Evolutionary conservation across 495 filamentous ascomycete genomes (phyloP).

Genomic region (Penicillium desertorum): DNA sequence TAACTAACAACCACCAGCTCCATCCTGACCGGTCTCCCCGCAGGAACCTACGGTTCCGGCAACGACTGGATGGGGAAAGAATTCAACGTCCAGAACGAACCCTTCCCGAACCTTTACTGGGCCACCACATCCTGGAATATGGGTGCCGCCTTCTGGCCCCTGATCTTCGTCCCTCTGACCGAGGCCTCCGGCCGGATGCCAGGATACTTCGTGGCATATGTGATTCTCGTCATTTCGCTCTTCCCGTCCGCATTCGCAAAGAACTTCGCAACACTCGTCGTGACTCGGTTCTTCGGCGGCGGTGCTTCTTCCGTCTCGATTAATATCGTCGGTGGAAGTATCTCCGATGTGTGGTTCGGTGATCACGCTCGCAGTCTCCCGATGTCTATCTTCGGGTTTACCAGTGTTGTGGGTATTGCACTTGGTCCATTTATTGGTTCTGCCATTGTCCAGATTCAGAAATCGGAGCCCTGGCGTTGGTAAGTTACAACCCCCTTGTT

Average conservation of each 20-base stretch:
- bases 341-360: slow-evolving; percentile 46
- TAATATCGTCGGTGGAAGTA: slow-evolving; percentile 49
- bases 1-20: slow-evolving; percentile 24
- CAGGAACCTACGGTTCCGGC: slow-evolving; percentile 43
- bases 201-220: slow-evolving; percentile 51
- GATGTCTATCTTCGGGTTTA: slow-evolving; percentile 47
- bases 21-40: slow-evolving; percentile 44
- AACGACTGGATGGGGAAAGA: slow-evolving; percentile 38
- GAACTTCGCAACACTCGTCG: slow-evolving; percentile 54
- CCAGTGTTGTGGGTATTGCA: slow-evolving; percentile 45
- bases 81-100: slow-evolving; percentile 45
- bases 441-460: slow-evolving; percentile 39
- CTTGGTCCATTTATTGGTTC: slow-evolving; percentile 51
- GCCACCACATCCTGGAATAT: slow-evolving; percentile 52
- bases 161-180: slow-evolving; percentile 53
- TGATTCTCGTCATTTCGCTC: slow-evolving; percentile 46
- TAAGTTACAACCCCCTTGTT: not conserved
- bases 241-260: slow-evolving; percentile 52
- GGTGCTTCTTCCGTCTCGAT: slow-evolving; percentile 48
- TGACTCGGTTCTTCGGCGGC: slow-evolving; percentile 51
- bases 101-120: slow-evolving; percentile 50
- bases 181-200: slow-evolving; percentile 52
- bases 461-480: slow-evolving; percentile 45
- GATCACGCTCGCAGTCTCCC: slow-evolving; percentile 42
- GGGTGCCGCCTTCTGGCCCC: slow-evolving; percentile 52